These are phyloP conservation scores for Linnemannia hyalina DNA, from an alignment of 192 early-diverging fungal genomes.

Conservation along the genomic window DNA sequence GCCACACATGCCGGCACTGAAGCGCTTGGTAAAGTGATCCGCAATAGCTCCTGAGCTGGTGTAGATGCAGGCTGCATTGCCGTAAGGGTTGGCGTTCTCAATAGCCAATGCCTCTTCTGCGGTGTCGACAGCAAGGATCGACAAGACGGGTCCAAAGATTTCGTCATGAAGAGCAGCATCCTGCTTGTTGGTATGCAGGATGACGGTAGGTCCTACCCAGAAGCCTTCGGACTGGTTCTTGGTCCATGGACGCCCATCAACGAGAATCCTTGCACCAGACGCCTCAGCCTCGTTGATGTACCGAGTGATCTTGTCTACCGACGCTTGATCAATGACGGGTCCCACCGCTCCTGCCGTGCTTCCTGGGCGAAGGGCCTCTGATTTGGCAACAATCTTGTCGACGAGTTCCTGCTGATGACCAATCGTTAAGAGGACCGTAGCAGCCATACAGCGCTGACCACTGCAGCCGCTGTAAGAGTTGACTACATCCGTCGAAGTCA, in stretches of 20 bases:
- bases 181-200: constrained; percentile 67
- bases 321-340: constrained; percentile 79
- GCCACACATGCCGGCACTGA: constrained; percentile 84
- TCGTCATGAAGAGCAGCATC: constrained; percentile 80
- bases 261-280: constrained; percentile 71
- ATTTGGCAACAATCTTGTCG: constrained; percentile 69
- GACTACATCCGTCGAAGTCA: constrained; percentile 84
- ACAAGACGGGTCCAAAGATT: constrained; percentile 88
- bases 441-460: constrained; percentile 87
- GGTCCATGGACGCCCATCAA: constrained; percentile 75
- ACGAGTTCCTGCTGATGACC: constrained; percentile 78
- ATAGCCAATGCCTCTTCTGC: constrained; percentile 77
- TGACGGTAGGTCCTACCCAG: constrained; percentile 82
- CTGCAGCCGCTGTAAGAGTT: constrained; percentile 82
- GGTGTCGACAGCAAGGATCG: constrained; percentile 66
- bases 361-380: constrained; percentile 67
- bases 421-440: constrained; percentile 78
- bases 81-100: constrained; percentile 79
- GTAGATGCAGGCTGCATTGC: constrained; percentile 83
- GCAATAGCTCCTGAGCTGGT: constrained; percentile 73
- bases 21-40: constrained; percentile 76
- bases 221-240: constrained; percentile 62
- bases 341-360: constrained; percentile 71
- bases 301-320: constrained; percentile 71
- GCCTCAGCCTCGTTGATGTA: constrained; percentile 71